Evolutionary conservation across 1,284 basidiomycete species (phyloP).

Genomic region (Boletus sp.): DNA sequence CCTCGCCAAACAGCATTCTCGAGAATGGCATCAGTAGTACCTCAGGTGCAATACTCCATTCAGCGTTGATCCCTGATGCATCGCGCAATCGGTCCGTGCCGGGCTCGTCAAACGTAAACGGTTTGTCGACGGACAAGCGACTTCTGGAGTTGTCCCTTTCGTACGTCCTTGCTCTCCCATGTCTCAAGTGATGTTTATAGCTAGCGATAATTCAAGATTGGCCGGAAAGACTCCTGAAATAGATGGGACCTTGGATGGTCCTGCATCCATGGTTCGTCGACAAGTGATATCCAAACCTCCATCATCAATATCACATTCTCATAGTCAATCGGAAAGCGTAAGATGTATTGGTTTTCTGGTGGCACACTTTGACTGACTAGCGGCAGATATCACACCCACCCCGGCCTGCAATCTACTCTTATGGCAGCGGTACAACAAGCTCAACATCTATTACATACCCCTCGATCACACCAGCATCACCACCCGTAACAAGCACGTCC

Average conservation of each 20-base stretch:
- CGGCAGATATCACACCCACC: slow-evolving; percentile 27
- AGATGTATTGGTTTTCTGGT: slow-evolving; percentile 15
- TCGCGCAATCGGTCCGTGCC: slow-evolving; percentile 15
- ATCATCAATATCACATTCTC: slow-evolving; percentile 37
- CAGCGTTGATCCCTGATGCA: slow-evolving; percentile 24
- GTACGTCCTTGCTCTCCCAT: slow-evolving; percentile 17
- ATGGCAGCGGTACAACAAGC: slow-evolving; percentile 28
- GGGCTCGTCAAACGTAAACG: slow-evolving; percentile 17
- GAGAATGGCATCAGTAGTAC: slow-evolving; percentile 30
- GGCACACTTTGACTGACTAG: slow-evolving; percentile 10
- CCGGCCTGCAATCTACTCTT: slow-evolving; percentile 33
- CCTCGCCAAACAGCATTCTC: slow-evolving; percentile 20
- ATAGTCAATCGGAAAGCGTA: slow-evolving; percentile 44
- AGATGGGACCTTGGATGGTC: slow-evolving; percentile 23
- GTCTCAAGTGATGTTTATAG: slow-evolving; percentile 13
- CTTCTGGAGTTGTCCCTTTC: slow-evolving; percentile 15
- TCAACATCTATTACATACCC: slow-evolving; percentile 46
- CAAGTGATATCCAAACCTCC: slow-evolving; percentile 38
- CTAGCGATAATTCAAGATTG: slow-evolving; percentile 15
- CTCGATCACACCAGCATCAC: slow-evolving; percentile 32
- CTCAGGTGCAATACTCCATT: slow-evolving; percentile 23
- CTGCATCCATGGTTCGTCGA: slow-evolving; percentile 35
- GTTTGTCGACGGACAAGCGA: slow-evolving; percentile 17
- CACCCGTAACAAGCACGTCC: slow-evolving; percentile 36
- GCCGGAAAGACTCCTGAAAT: slow-evolving; percentile 15